Base-by-base conservation (phyloP, 768 basidiomycete species). In the Boletus subparvulus region DNA sequence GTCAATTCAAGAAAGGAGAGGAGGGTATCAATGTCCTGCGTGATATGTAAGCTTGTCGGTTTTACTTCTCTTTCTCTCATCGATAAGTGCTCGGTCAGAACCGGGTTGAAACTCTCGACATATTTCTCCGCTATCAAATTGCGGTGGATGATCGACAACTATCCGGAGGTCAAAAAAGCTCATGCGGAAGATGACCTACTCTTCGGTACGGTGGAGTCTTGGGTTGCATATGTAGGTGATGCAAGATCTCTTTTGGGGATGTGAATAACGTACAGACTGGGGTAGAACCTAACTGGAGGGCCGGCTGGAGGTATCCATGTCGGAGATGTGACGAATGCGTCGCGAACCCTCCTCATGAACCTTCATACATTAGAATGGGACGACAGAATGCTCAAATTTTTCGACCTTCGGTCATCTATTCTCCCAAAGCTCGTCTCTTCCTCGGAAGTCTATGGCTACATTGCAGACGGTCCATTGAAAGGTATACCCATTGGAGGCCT, bases 81-180 rank as follows among this genome's bases (percentile, higher is more conserved):
- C 30, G 7, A 45, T 32, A 4, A 28, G 21, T 43, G 4, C 28
- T 50, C 35, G 12, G 6, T 50, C 61, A 96, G 92, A 58, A 95
- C 94, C 47, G 95, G 95, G 35, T 83, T 97, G 39, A 91, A 90
- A n/a, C 79, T 98, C 9, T 97, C 95, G 16, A 98, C 96, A 0
- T 99, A 99, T 75, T 99, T 99, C 76, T 97, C 95, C 24, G 96
- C 89, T 17, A 88, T 97, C 71, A 98, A 98, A 75, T 79, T 97
- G 60, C 84, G 90, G 44, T 99, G 96, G 96, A 93, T 99, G 90
- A 84, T 96, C 59, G 90, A 96, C 70, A 85, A 98, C 68, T 74
- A 88, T 66, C 78, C 81, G 4, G 83, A 85, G 32, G 93, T 98
- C 52, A 73, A 79, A 35, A 78, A 82, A 42, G 95, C 97, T 0